Base-by-base conservation (phyloP, 108 stramenopile genomes). In the Cyclotella kingstonii region DNA sequence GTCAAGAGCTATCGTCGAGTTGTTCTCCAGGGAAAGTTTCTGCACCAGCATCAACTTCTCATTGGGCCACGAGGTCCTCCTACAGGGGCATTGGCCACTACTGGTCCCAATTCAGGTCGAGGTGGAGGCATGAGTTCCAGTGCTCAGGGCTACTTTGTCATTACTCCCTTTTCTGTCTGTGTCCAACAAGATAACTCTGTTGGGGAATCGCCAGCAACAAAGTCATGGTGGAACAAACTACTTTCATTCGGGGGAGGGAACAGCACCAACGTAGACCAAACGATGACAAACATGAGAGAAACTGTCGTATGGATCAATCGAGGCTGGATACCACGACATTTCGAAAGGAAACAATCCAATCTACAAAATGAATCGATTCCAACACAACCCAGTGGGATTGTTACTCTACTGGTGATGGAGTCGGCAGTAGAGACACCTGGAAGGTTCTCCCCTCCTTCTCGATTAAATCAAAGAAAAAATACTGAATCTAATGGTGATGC, bases 11-110 rank as follows among this genome's bases (percentile, higher is more conserved):
- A 86, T 68, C 80, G 87, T 1, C 46, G 76, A 34, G 67, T 84
- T 1, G 40, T 50, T 9, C 38, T 87, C 8, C 29, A 50, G 1
- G 89, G 93, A 10, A 50, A 14, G 33, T 86, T 83, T 28, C 62
- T 55, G 17, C 87, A 94, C 58, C 42, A 74, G 0, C 54, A 83
- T 38, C 85, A 90, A 68, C 63, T 86, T 0, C 52, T 90, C 36
- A 62, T 94, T 27, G 93, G 93, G n/a, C 93, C 89, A 15, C 76
- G 93, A 21, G 93, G 88, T 50, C 85, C 87, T 15, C 92, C 92
- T 3, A 59, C 79, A 0, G 91, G 87, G 17, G 85, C 84, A 5
- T 72, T 81, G 51, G 56, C 79, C 15, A 52, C 63, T 5, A 14
- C 46, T 18, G 79, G 73, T 22, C 73, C 77, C 34, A 53, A 70